Evolutionary conservation across 176 grass and related monocot species (phyloP).

Genomic region (Aegilops sharonensis): DNA sequence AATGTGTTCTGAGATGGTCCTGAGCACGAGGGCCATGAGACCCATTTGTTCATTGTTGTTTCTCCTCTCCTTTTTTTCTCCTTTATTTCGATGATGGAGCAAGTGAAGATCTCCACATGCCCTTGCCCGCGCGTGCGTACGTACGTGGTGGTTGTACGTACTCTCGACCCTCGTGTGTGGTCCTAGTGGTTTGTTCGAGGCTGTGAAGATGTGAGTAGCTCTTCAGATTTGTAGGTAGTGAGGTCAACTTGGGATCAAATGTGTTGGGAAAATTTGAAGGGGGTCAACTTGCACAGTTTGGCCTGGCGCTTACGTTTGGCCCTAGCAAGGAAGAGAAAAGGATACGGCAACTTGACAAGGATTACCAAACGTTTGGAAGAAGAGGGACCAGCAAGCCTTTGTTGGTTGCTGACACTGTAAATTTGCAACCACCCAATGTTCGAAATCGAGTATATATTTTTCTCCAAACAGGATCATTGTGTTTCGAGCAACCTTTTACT

Average conservation of each 20-base stretch:
- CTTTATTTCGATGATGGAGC: background rate
- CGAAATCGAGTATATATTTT: background rate
- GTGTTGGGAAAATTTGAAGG: background rate
- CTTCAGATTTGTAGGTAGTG: background rate
- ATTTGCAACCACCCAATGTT: background rate
- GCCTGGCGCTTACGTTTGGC: background rate
- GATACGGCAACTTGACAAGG: background rate
- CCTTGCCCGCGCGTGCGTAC: too few relatives aligned
- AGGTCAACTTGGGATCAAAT: background rate
- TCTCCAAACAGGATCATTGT: too few relatives aligned
- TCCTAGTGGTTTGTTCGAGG: background rate
- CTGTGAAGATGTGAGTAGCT: background rate
- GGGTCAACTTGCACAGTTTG: background rate
- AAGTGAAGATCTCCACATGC: background rate
- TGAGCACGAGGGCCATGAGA: background rate
- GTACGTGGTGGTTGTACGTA: background rate
- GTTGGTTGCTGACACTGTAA: background rate
- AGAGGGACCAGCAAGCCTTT: background rate
- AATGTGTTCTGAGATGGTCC: conserved; percentile 38
- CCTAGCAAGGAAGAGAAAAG: background rate
- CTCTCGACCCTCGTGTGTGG: background rate
- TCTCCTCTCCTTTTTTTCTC: background rate
- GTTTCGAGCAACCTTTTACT: too few relatives aligned
- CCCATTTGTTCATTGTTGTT: conserved; percentile 13
- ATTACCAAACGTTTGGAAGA: background rate